Evolutionary conservation across 495 filamentous ascomycete species (phyloP).

Genomic region (Hyaloscypha hepaticicola): DNA sequence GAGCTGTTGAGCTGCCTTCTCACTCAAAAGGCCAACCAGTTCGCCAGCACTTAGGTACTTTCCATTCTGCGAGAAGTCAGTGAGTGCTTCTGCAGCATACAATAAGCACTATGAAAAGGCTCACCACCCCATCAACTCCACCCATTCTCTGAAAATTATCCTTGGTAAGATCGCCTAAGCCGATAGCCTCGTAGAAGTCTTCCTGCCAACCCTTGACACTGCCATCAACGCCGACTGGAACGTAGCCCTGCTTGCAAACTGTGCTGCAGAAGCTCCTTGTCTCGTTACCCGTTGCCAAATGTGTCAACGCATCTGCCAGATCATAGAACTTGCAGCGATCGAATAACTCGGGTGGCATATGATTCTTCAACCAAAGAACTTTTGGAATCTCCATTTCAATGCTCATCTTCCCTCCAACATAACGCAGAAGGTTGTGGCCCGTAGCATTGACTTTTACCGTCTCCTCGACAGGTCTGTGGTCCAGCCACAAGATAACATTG

Average conservation of each 20-base stretch:
- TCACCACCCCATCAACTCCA: slow-evolving; percentile 90
- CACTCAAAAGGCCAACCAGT: slow-evolving; percentile 77
- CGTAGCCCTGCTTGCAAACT: slow-evolving; percentile 93
- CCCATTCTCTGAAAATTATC: slow-evolving; percentile 91
- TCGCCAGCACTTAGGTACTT: slow-evolving; percentile 88
- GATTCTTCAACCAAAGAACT: slow-evolving; percentile 93
- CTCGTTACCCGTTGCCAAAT: slow-evolving; percentile 93
- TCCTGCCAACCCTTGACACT: slow-evolving; percentile 98
- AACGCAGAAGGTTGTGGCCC: slow-evolving; percentile 86
- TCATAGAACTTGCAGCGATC: slow-evolving; percentile 95
- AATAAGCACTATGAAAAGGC: slow-evolving; percentile 42
- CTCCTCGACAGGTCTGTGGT: slow-evolving; percentile 87
- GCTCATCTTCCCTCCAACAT: slow-evolving; percentile 96
- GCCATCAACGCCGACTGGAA: slow-evolving; percentile 92
- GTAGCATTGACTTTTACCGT: slow-evolving; percentile 90
- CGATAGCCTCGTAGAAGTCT: slow-evolving; percentile 83
- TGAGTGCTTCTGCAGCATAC: slow-evolving; percentile 23
- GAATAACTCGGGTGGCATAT: slow-evolving; percentile 93
- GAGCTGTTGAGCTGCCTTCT: slow-evolving; percentile 77
- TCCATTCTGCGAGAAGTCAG: slow-evolving; percentile 66
- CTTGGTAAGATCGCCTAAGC: slow-evolving; percentile 74
- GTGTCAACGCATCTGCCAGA: slow-evolving; percentile 87
- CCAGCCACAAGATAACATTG: slow-evolving; percentile 90
- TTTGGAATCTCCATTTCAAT: slow-evolving; percentile 99
- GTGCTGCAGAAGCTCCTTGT: slow-evolving; percentile 89